phyloP scores from a whole-genome alignment of 768 basidiomycete genomes.

The Amylocystis lapponica region DNA sequence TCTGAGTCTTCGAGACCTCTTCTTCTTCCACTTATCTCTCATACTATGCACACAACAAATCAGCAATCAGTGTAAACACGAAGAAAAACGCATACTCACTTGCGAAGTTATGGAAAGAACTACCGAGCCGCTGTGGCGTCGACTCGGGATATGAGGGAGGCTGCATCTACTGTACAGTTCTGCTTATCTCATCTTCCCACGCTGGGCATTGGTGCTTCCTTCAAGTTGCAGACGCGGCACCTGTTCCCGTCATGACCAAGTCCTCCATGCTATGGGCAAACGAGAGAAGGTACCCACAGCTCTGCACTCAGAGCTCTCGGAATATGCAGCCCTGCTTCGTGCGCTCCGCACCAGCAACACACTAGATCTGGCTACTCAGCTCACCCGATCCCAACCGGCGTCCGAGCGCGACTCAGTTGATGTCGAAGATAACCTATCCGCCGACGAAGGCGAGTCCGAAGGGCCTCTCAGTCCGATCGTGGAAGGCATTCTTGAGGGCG shows the following conservation, averaged over 20 bases:
- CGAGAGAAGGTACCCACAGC: slow-evolving; percentile 43
- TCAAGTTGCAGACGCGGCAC: neutral
- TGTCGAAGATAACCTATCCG: slow-evolving; percentile 14
- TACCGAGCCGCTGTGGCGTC: slow-evolving; percentile 8
- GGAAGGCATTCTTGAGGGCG: neutral
- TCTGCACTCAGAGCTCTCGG: slow-evolving; percentile 59
- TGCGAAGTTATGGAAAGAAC: slow-evolving; percentile 26
- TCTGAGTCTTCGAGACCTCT: slow-evolving; percentile 87
- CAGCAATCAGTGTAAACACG: slow-evolving; percentile 1
- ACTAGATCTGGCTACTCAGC: slow-evolving; percentile 52
- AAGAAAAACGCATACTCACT: slow-evolving; percentile 14
- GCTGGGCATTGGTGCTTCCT: neutral
- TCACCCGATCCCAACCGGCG: slow-evolving; percentile 27
- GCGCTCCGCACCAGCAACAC: slow-evolving; percentile 52
- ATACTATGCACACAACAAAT: slow-evolving; percentile 39
- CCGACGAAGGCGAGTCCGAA: slow-evolving; percentile 21
- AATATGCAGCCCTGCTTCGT: slow-evolving; percentile 62
- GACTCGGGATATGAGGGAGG: slow-evolving; percentile 7
- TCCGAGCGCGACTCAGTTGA: neutral
- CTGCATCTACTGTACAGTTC: slow-evolving; percentile 24
- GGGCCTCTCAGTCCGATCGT: slow-evolving; percentile 7
- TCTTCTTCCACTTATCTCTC: slow-evolving; percentile 99
- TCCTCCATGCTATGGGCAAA: slow-evolving; percentile 26
- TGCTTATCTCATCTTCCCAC: slow-evolving; percentile 20
- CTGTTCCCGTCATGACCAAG: neutral